These are phyloP conservation scores for Trichaptum fuscoviolaceum DNA, from an alignment of 768 basidiomycete genomes.

Conservation along the genomic window DNA sequence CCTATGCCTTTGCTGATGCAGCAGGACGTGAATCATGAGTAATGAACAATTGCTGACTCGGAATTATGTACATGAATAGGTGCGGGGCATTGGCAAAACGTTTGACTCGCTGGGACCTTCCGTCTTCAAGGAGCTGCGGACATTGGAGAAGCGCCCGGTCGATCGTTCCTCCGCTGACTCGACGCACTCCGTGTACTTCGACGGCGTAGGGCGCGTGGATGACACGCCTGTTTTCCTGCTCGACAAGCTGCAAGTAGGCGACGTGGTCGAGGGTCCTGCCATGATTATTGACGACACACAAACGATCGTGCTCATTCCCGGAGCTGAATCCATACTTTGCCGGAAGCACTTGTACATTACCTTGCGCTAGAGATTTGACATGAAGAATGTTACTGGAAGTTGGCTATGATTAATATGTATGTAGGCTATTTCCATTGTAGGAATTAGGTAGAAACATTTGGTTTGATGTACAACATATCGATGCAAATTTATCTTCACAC, in stretches of 20 bases:
- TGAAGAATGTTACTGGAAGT: background rate
- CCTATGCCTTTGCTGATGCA: background rate
- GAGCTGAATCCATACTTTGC: constrained; percentile 58
- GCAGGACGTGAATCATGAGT: background rate
- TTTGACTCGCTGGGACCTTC: constrained; percentile 76
- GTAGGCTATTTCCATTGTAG: background rate
- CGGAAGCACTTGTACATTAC: constrained; percentile 63
- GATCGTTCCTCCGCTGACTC: constrained; percentile 42
- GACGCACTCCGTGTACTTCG: constrained; percentile 73
- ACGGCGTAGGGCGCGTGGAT: constrained; percentile 65
- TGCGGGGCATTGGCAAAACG: constrained; percentile 88
- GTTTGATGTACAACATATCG: background rate
- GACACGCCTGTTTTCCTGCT: constrained; percentile 80
- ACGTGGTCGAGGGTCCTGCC: constrained; percentile 76
- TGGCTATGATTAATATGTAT: background rate
- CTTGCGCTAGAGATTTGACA: background rate
- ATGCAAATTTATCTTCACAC: background rate
- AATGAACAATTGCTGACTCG: background rate
- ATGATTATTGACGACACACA: constrained; percentile 96
- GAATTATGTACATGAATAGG: constrained; percentile 32
- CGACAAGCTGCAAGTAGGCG: constrained; percentile 59
- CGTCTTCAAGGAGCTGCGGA: constrained; percentile 68
- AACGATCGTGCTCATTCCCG: constrained; percentile 85
- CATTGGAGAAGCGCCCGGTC: constrained; percentile 38
- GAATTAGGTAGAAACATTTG: background rate